Evolutionary conservation across 768 basidiomycete genomes (phyloP).

Genomic region (Tricholoma hemisulphureum): DNA sequence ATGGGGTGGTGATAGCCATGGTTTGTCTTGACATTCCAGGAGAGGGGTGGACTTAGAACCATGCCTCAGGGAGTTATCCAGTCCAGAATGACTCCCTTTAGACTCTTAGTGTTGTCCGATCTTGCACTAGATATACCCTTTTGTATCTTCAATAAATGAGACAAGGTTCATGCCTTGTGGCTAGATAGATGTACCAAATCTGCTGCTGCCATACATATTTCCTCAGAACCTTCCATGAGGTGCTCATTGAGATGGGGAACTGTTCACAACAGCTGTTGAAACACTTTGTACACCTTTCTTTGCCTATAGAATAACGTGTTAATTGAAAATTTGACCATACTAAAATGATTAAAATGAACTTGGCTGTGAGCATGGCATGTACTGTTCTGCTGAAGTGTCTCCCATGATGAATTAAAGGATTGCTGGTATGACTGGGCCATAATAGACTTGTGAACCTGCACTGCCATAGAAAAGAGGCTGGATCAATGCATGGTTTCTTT

Average conservation of each 20-base stretch:
- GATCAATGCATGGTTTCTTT: neutral
- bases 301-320: neutral
- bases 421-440: neutral
- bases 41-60: constrained; percentile 7
- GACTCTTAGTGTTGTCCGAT: constrained; percentile 15
- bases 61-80: constrained; percentile 23
- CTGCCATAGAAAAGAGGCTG: neutral
- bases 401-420: constrained; percentile 18
- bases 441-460: neutral
- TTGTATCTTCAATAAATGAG: constrained; percentile 14
- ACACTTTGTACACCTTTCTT: neutral
- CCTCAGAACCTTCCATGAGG: neutral
- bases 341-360: neutral
- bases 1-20: constrained; percentile 9
- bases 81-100: too few relatives aligned
- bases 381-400: constrained; percentile 16
- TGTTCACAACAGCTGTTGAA: neutral
- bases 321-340: neutral
- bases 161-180: neutral
- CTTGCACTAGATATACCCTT: constrained; percentile 20
- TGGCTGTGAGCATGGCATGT: constrained; percentile 7
- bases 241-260: neutral
- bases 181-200: neutral
- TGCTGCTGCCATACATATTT: neutral
- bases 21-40: constrained; percentile 3